phyloP scores from a whole-genome alignment of 2,329 filamentous ascomycete species.

The Plectosphaerella sp. region DNA sequence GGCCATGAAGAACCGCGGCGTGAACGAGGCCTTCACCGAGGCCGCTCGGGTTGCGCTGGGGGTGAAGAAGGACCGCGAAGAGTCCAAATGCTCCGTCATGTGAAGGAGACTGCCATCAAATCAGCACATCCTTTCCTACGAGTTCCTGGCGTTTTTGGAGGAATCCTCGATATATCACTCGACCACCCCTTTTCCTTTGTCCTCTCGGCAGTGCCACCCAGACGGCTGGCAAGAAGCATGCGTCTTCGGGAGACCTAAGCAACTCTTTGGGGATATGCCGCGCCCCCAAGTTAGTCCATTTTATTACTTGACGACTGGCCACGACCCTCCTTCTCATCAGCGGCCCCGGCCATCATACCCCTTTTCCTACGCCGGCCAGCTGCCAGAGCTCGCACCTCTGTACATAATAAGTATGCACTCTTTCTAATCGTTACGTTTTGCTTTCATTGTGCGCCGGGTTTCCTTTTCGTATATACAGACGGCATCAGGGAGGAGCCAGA shows the following conservation, averaged over 20 bases:
- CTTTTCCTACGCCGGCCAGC: neutral
- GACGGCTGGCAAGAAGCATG: too few species aligned
- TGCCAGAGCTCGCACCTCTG: neutral
- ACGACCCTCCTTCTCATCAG: neutral
- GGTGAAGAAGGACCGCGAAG: conserved; percentile 61
- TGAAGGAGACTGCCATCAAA: conserved; percentile 22
- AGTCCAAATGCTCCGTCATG: conserved; percentile 59
- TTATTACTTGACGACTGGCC: neutral
- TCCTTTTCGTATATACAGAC: neutral
- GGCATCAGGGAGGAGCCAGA: neutral
- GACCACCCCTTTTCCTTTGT: too few species aligned
- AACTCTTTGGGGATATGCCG: too few species aligned
- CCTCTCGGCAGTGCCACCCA: too few species aligned
- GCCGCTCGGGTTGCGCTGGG: conserved; percentile 88
- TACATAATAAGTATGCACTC: neutral
- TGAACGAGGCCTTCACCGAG: conserved; percentile 98
- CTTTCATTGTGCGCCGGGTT: neutral
- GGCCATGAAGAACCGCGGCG: conserved; percentile 94
- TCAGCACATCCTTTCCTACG: too few species aligned
- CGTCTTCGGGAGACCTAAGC: too few species aligned
- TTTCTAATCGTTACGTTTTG: neutral
- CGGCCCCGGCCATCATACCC: neutral
- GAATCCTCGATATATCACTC: too few species aligned
- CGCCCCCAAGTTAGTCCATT: neutral
- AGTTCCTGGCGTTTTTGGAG: too few species aligned